Evolutionary conservation across 371 early-diverging fungal genomes (phyloP).

Genomic region (Syncephalis fuscata): DNA sequence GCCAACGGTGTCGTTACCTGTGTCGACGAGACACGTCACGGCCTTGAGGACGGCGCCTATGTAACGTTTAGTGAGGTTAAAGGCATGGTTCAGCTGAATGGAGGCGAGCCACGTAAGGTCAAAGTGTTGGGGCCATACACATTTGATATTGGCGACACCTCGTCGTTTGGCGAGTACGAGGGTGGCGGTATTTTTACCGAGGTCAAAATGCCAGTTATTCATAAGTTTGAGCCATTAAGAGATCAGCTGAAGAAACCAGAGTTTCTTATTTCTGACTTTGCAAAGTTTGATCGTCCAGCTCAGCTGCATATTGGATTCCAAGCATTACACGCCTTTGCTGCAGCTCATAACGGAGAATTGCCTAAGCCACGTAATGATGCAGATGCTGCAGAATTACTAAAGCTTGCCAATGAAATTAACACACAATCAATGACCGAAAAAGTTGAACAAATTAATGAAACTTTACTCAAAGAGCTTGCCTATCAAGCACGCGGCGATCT

Average conservation of each 20-base stretch:
- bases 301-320: conserved; percentile 88
- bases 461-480: conserved; percentile 72
- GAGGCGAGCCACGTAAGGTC: conserved; percentile 59
- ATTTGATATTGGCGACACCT: conserved; percentile 87
- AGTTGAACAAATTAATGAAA: conserved; percentile 58
- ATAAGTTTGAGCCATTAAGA: conserved; percentile 60
- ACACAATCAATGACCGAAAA: conserved; percentile 17
- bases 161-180: conserved; percentile 47
- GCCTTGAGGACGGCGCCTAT: conserved; percentile 90
- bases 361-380: conserved; percentile 51
- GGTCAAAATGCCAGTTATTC: conserved; percentile 75
- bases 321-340: conserved; percentile 64
- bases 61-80: conserved; percentile 88
- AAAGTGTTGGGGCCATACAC: conserved; percentile 81
- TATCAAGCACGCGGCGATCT: conserved; percentile 81
- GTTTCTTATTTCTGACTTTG: conserved; percentile 82
- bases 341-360: conserved; percentile 31
- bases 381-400: conserved; percentile 35
- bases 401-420: conserved; percentile 25
- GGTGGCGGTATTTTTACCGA: conserved; percentile 86
- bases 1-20: conserved; percentile 85
- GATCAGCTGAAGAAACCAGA: conserved; percentile 75
- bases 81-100: conserved; percentile 86
- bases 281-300: conserved; percentile 90
- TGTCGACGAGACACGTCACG: conserved; percentile 91